Base-by-base conservation (phyloP, 169 alveolate species). In the Besnoitia besnoiti region DNA sequence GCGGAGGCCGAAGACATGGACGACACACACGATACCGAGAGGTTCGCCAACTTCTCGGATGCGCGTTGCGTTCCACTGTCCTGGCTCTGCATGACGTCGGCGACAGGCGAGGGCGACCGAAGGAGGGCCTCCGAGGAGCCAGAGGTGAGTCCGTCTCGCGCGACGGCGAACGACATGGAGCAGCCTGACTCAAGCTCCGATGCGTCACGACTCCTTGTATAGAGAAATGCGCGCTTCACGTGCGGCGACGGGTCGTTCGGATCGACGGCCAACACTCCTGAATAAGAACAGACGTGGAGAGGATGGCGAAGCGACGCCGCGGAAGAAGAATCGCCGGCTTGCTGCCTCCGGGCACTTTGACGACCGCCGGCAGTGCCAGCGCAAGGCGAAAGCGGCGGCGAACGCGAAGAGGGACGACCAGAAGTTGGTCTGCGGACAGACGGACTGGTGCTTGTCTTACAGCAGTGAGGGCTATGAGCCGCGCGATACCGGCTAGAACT, bases 241-340 rank as follows among this genome's bases (percentile, higher is more conserved):
- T 67, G n/a, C 42, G 80, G 80, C 46, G 80, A 67, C 46, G 80
- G 80, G 44, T 67, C 80, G 39, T 67, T 42, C 42, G 80, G 80
- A 67, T 67, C 80, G n/a, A 67, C 80, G 0, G 80, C 80, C 10
- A 67, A 24, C 80, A 30, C 44, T 21, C 30, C 67, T 19, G 67
- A 55, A 16, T 21, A 55, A 16, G 59, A 49, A 49, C 67, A 55
- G 1, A 21, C 67, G 1, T 16, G 67, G 4, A 55, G 67, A 1
- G 67, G 67, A 55, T 55, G 67, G 67, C 67, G 67, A 16, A 55
- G 67, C 12, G n/a, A 5, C 33, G 67, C 27, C 67, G n/a, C n/a
- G n/a, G n/a, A n/a, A n/a, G n/a, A n/a, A n/a, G n/a, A n/a, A n/a
- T n/a, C n/a, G n/a, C n/a, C n/a, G n/a, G n/a, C n/a, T n/a, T n/a